Evolutionary conservation across 441 rosid genomes (phyloP).

Genomic region (Dalechampia spathulata): DNA sequence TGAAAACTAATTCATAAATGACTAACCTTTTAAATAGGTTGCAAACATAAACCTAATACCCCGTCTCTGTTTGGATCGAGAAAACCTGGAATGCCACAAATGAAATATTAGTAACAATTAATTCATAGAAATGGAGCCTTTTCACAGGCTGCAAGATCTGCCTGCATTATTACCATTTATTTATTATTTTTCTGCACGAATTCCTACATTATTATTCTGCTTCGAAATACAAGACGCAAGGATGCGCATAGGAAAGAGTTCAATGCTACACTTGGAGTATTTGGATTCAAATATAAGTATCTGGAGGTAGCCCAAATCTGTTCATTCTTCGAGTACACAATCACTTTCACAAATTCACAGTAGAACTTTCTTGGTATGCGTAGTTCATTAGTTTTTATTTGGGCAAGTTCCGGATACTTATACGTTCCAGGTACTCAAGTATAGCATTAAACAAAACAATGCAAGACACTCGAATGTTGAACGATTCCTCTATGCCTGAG

Average conservation of each 20-base stretch:
- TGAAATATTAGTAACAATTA: no score
- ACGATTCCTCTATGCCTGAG: neutral
- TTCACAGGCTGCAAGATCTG: neutral
- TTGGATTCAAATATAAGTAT: neutral
- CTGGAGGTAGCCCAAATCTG: neutral
- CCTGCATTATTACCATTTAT: no score
- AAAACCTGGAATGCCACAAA: no score
- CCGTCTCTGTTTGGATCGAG: no score
- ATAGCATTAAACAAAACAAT: conserved; percentile 4
- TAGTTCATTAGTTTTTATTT: no score
- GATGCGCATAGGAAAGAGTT: neutral
- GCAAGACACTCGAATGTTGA: neutral
- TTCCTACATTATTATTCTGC: neutral
- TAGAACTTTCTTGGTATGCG: no score
- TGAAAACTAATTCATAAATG: no score
- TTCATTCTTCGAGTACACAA: no score
- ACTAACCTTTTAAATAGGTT: no score
- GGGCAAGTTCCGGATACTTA: neutral
- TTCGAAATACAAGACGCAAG: neutral
- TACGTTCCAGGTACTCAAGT: neutral
- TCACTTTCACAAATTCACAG: neutral
- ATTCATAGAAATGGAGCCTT: neutral
- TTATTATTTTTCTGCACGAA: no score
- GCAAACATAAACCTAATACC: no score
- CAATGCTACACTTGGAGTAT: neutral